Evolutionary conservation across 2,329 filamentous ascomycete genomes (phyloP).

Genomic region (Alternaria triticimaculans): DNA sequence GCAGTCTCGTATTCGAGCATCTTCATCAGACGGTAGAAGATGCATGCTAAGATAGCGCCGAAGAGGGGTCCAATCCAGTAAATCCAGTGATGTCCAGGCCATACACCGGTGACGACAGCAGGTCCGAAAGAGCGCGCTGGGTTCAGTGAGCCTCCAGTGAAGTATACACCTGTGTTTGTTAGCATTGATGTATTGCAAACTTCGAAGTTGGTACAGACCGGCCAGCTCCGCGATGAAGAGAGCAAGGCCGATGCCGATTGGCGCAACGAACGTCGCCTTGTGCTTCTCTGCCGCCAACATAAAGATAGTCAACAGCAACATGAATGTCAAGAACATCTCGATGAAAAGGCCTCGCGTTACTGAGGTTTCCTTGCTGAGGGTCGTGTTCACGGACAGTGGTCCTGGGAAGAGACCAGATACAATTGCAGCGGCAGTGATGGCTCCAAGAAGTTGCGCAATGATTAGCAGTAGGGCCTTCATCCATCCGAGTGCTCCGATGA

Average conservation of each 20-base stretch:
- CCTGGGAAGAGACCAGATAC: slow-evolving; percentile 55
- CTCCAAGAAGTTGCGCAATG: slow-evolving; percentile 54
- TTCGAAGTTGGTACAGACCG: slow-evolving; percentile 31
- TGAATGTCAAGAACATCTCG: slow-evolving; percentile 59
- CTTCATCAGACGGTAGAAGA: slow-evolving; percentile 59
- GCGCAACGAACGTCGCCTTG: slow-evolving; percentile 49
- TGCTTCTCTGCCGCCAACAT: slow-evolving; percentile 54
- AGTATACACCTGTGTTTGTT: slow-evolving; percentile 51
- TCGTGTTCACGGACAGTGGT: slow-evolving; percentile 54
- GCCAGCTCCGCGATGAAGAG: slow-evolving; percentile 56
- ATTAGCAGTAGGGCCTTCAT: slow-evolving; percentile 52
- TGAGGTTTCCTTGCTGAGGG: slow-evolving; percentile 51
- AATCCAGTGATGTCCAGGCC: slow-evolving; percentile 58
- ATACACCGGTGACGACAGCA: slow-evolving; percentile 52
- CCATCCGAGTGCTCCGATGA: slow-evolving; percentile 58
- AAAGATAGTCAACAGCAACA: slow-evolving; percentile 58
- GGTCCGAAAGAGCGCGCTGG: slow-evolving; percentile 59
- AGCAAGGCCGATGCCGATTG: slow-evolving; percentile 53
- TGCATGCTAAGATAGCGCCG: slow-evolving; percentile 54
- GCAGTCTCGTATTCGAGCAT: slow-evolving; percentile 59
- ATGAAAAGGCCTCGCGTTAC: slow-evolving; percentile 56
- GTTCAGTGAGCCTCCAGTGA: slow-evolving; percentile 57
- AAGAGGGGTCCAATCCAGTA: slow-evolving; percentile 59
- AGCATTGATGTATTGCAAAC: not conserved
- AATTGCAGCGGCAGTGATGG: slow-evolving; percentile 54